Base-by-base conservation (phyloP, 2,329 filamentous ascomycete genomes). In the Alternaria rosae region DNA sequence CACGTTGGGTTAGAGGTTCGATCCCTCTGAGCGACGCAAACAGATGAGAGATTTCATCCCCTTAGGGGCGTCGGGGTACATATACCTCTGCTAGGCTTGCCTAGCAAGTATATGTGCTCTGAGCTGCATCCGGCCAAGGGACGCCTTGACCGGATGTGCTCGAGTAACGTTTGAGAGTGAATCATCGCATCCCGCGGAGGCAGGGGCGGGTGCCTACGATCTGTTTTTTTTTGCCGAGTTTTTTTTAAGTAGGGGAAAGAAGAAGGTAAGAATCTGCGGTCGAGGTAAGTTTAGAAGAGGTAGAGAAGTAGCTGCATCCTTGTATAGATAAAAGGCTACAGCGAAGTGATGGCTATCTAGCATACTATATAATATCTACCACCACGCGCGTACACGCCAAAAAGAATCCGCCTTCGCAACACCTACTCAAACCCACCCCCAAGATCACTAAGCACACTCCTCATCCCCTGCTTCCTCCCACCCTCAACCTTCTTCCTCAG, bases 401-500 rank as follows among this genome's bases (percentile, higher is more conserved):
- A 11, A 38, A 21, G 2, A n/a, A 26, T 26, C 11, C 28, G 8
- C 6, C 32, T 38, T 2, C 32, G 15, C 8, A 38, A 3, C 25
- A 65, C 13, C 56, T 71, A 80, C 66, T 80, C 78, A 64, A 79
- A 80, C n/a, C 75, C 77, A 12, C 73, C 76, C 30, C 70, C 71
- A 50, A 79, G 61, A 45, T 65, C 66, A 12, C 73, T 70, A 47
- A 79, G 54, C 28, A 79, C 74, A 66, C 77, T 78, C 59, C 76
- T 71, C 69, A 71, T 69, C 1, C 68, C 71, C 64, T 48, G 66
- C 67, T 62, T 69, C 35, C 71, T 69, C 9, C 65, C 69, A 17
- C 65, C 67, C n/a, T 66, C 66, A 1, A 81, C 81, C 73, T 81
- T 82, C 74, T 74, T 81, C 75, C 70, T 79, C 64, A 85, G 75